Evolutionary conservation across 2,329 filamentous ascomycete genomes (phyloP).

Genomic region (Samsoniella hepiali): DNA sequence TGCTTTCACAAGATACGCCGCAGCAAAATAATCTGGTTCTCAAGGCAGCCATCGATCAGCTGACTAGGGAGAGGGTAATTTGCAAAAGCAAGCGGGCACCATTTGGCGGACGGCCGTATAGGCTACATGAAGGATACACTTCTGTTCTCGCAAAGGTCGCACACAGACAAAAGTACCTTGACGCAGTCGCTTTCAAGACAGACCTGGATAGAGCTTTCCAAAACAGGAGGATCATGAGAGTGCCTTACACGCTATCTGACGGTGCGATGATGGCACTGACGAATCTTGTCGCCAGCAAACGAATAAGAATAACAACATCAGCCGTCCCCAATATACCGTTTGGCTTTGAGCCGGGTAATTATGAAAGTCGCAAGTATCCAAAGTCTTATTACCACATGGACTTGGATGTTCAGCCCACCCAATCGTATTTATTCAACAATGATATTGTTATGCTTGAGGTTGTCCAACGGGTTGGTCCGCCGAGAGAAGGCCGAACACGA

Average conservation of each 20-base stretch:
- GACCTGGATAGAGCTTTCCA: slow-evolving; percentile 56
- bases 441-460: slow-evolving; percentile 42
- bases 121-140: slow-evolving; percentile 58
- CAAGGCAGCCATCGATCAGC: slow-evolving; percentile 44
- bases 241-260: slow-evolving; percentile 59
- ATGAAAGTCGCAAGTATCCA: slow-evolving; percentile 66
- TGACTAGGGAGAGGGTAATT: slow-evolving; percentile 52
- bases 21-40: slow-evolving; percentile 43
- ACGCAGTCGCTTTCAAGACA: slow-evolving; percentile 59
- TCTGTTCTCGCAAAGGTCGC: slow-evolving; percentile 55
- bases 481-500: slow-evolving; percentile 38
- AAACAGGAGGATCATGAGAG: slow-evolving; percentile 36
- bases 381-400: slow-evolving; percentile 64
- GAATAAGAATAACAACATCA: slow-evolving; percentile 50
- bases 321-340: slow-evolving; percentile 62
- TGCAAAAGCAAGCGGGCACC: slow-evolving; percentile 58
- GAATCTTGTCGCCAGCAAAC: slow-evolving; percentile 60
- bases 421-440: slow-evolving; percentile 57
- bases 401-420: slow-evolving; percentile 60
- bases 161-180: slow-evolving; percentile 51
- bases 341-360: slow-evolving; percentile 68
- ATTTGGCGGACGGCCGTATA: slow-evolving; percentile 58
- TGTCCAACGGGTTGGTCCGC: slow-evolving; percentile 38
- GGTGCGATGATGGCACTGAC: slow-evolving; percentile 64
- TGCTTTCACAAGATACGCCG: slow-evolving; percentile 42